Percentiles rank a stretch among this genome's conserved stretches.
Conservation (phyloP, 2,329 filamentous ascomycete species). For the Xylariaceae sp. region DNA sequence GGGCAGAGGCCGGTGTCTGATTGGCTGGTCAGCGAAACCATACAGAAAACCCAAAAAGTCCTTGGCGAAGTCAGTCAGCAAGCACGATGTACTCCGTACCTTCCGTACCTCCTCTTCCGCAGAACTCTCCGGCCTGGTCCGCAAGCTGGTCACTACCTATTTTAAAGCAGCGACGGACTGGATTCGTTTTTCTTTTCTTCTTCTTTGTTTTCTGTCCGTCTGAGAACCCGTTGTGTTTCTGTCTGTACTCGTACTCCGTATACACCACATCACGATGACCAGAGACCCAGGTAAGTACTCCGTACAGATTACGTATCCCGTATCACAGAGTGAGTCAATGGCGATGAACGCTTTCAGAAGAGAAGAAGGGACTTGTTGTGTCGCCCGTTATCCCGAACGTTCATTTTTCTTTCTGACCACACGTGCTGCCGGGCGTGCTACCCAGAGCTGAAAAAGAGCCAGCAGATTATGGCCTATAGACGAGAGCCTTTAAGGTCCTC, state of each 20-base stretch:
- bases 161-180: too few species aligned
- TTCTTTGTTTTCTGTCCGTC: neutral
- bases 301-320: neutral
- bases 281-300: neutral
- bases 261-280: neutral
- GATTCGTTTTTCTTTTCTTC: neutral
- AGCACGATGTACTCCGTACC: too few species aligned
- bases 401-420: neutral
- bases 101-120: neutral
- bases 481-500: neutral
- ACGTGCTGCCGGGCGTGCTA: neutral
- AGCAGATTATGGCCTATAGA: neutral
- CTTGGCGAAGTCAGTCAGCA: neutral
- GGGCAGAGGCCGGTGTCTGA: constrained; percentile 4
- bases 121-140: neutral
- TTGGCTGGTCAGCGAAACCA: neutral
- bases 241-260: neutral
- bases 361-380: neutral
- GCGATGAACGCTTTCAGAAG: neutral
- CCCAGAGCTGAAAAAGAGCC: neutral
- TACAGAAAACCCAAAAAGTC: neutral
- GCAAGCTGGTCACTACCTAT: neutral
- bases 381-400: neutral
- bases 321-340: neutral
- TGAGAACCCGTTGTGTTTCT: neutral